These are phyloP conservation scores for Botryosphaeria agaves DNA, from an alignment of 2,329 filamentous ascomycete species.

Conservation along the genomic window DNA sequence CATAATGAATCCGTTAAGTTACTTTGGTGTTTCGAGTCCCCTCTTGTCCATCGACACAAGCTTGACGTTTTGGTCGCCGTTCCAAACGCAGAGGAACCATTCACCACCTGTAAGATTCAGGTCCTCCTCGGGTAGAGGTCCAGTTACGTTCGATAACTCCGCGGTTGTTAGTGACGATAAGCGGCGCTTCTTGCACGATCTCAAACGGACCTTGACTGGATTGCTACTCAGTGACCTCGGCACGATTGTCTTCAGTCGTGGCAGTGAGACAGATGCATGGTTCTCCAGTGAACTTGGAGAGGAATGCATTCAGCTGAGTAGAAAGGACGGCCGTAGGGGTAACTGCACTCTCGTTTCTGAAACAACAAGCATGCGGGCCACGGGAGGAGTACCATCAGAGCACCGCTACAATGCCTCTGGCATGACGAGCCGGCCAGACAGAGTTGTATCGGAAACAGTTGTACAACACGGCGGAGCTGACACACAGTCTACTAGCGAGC, in stretches of 20 bases:
- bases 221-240: conserved; percentile 80
- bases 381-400: too few species aligned
- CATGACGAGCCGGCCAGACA: conserved; percentile 22
- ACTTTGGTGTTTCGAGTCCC: conserved; percentile 51
- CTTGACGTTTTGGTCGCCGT: conserved; percentile 80
- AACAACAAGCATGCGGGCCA: conserved; percentile 10
- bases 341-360: too few species aligned
- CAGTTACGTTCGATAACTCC: conserved; percentile 40
- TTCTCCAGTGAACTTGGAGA: conserved; percentile 44
- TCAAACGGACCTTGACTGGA: conserved; percentile 66
- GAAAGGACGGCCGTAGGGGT: conserved; percentile 38
- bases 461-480: conserved; percentile 20
- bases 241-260: conserved; percentile 67
- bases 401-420: conserved; percentile 20
- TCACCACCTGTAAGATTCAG: conserved; percentile 32
- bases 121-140: conserved; percentile 50
- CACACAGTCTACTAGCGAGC: conserved; percentile 24
- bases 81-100: conserved; percentile 42
- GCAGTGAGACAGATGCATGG: conserved; percentile 87
- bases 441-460: conserved; percentile 23
- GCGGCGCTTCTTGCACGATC: conserved; percentile 55
- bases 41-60: conserved; percentile 56
- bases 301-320: conserved; percentile 30
- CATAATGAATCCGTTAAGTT: conserved; percentile 50
- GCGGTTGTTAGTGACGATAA: conserved; percentile 50